Conservation (phyloP, 2,329 filamentous ascomycete species). For the Ascochyta viciae-villosae region DNA sequence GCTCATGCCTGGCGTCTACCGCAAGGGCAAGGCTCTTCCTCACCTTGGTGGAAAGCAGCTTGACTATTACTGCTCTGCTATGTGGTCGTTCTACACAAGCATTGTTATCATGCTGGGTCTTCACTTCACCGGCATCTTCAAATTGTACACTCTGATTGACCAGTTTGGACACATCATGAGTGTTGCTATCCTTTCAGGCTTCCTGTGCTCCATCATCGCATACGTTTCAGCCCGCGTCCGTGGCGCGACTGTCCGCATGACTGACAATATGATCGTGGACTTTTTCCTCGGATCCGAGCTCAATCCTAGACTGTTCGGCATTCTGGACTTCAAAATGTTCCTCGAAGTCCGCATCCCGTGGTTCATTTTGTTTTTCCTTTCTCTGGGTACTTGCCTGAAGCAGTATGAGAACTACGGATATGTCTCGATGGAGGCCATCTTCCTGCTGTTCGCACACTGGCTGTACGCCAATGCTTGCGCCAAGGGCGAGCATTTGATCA, state of each 20-base stretch:
- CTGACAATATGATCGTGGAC: constrained; percentile 79
- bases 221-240: constrained; percentile 85
- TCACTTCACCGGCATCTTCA: constrained; percentile 85
- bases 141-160: constrained; percentile 89
- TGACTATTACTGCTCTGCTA: constrained; percentile 91
- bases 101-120: constrained; percentile 73
- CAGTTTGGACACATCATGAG: constrained; percentile 93
- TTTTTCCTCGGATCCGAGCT: constrained; percentile 92
- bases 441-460: constrained; percentile 88
- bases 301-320: constrained; percentile 83
- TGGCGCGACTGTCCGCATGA: constrained; percentile 91
- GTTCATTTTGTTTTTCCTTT: constrained; percentile 86
- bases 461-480: constrained; percentile 91
- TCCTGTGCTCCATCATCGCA: constrained; percentile 79
- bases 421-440: constrained; percentile 82
- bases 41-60: constrained; percentile 86
- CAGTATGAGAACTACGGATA: constrained; percentile 88
- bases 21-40: constrained; percentile 85
- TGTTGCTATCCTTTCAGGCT: constrained; percentile 91
- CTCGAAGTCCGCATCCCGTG: constrained; percentile 91
- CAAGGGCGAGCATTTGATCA: constrained; percentile 90
- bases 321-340: constrained; percentile 94
- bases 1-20: constrained; percentile 83
- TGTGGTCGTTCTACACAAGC: constrained; percentile 86
- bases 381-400: constrained; percentile 76